Evolutionary conservation across 768 basidiomycete genomes (phyloP).

Genomic region (Neoboletus magnificus): DNA sequence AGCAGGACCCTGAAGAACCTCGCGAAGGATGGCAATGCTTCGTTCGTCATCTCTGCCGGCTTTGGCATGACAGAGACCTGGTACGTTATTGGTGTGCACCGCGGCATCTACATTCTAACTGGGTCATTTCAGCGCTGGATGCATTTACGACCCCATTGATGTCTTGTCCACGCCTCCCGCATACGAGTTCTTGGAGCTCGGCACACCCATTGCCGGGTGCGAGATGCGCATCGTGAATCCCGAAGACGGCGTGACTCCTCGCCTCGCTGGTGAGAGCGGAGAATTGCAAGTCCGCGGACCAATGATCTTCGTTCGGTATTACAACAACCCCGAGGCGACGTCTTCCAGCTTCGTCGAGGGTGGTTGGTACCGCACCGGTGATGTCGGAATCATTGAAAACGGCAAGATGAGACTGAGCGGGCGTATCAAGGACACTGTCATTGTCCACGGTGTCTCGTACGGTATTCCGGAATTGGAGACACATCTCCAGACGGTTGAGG

Average conservation of each 20-base stretch:
- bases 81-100: constrained; percentile 13
- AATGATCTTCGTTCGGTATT: background rate
- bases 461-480: constrained; percentile 28
- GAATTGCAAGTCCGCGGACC: background rate
- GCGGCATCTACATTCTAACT: background rate
- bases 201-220: constrained; percentile 29
- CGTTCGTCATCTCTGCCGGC: constrained; percentile 35
- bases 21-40: constrained; percentile 23
- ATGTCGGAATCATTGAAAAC: constrained; percentile 40
- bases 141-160: constrained; percentile 36
- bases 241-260: constrained; percentile 24
- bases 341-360: constrained; percentile 41
- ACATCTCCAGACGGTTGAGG: constrained; percentile 37
- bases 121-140: constrained; percentile 31
- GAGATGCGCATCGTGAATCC: constrained; percentile 36
- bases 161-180: constrained; percentile 12
- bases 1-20: constrained; percentile 30
- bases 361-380: constrained; percentile 62
- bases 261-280: constrained; percentile 7
- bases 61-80: constrained; percentile 42
- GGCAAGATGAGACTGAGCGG: constrained; percentile 26
- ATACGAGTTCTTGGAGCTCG: constrained; percentile 41
- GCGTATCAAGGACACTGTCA: constrained; percentile 1
- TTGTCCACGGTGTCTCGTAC: constrained; percentile 1
- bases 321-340: background rate